Base-by-base conservation (phyloP, 139 green algal species). In the Coelastrella sp. region DNA sequence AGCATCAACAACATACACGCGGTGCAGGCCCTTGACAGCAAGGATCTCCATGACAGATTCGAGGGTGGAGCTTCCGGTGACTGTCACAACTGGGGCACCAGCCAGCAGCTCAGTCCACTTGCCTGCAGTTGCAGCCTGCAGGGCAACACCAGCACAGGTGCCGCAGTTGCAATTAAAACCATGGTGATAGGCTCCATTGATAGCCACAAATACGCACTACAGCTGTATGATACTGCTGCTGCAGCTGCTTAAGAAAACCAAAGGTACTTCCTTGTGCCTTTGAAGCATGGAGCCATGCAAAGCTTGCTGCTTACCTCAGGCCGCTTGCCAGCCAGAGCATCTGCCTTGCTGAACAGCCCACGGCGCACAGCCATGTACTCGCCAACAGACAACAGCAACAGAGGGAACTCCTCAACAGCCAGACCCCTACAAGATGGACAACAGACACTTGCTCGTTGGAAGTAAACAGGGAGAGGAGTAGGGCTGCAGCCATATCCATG, bases 1-100 rank as follows among this genome's bases (percentile, higher is more conserved):
- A 45, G 5, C 80, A 34, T 91, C 87, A 45, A 87, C 60, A 23
- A 92, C 87, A 38, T 92, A 91, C 59, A 90, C 74, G 62, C 89
- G 87, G 87, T 92, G 89, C 80, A 89, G 63, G 30, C 68, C 51
- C 79, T 81, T 87, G 13, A 59, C 62, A 15, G 71, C 72, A 9
- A 89, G 79, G 13, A 72, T 2, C 60, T 84, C 78, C 2, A 84
- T 13, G 50, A 86, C 80, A 21, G 19, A 17, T 50, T 72, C 80
- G 32, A 86, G 60, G 35, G 67, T 86, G 80, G 11, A 62, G 67
- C 43, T n/a, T 3, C 13, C 19, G 4, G 34, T 86, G 6, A 86
- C 80, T 13, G 38, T 50, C 32, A 86, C 57, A 2, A 67, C 80
- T 30, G 80, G 80, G 21, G 50, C 35, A 23, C 3, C 66, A 8